Percentiles rank a stretch among this genome's conserved stretches.
phyloP scores from a whole-genome alignment of 2,329 filamentous ascomycete species.

The Cercospora berteroae region DNA sequence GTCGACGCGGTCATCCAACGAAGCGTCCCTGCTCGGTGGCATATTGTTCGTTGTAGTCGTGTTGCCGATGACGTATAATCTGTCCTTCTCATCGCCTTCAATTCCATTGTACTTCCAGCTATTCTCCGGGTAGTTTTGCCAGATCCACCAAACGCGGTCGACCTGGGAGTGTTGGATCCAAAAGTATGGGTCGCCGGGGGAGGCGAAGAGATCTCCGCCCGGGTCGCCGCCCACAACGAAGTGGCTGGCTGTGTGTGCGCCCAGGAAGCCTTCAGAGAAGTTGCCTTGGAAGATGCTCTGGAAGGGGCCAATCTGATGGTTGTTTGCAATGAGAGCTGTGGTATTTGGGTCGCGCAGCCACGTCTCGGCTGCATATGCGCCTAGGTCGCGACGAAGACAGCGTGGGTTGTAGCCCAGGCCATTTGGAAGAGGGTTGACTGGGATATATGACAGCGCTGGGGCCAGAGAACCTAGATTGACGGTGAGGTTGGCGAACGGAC shows the following conservation, averaged over 20 bases:
- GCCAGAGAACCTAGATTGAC: slow-evolving; percentile 20
- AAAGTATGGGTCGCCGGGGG: slow-evolving; percentile 49
- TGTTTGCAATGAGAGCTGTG: slow-evolving; percentile 17
- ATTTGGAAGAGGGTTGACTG: slow-evolving; percentile 28
- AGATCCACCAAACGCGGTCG: slow-evolving; percentile 48
- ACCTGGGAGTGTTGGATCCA: slow-evolving; percentile 51
- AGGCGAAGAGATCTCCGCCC: slow-evolving; percentile 42
- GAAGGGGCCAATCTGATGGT: slow-evolving; percentile 17
- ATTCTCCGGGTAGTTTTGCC: slow-evolving; percentile 47
- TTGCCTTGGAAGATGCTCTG: slow-evolving; percentile 21
- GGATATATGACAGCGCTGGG: slow-evolving; percentile 15
- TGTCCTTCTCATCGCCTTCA: slow-evolving; percentile 30
- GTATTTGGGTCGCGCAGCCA: slow-evolving; percentile 21
- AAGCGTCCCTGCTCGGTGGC: slow-evolving; percentile 20
- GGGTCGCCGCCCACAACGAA: slow-evolving; percentile 46
- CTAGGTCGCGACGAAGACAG: slow-evolving; percentile 21
- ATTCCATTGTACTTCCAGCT: slow-evolving; percentile 35
- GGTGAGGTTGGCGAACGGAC: slow-evolving; percentile 47
- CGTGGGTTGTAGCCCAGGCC: slow-evolving; percentile 26
- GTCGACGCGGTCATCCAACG: slow-evolving; percentile 24
- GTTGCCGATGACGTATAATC: slow-evolving; percentile 14
- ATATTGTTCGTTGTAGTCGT: slow-evolving; percentile 19
- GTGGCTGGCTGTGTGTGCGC: slow-evolving; percentile 47
- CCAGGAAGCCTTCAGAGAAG: slow-evolving; percentile 14
- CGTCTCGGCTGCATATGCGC: neutral